Evolutionary conservation across 257 asterid species (phyloP).

Genomic region (Orobanche coerulescens): DNA sequence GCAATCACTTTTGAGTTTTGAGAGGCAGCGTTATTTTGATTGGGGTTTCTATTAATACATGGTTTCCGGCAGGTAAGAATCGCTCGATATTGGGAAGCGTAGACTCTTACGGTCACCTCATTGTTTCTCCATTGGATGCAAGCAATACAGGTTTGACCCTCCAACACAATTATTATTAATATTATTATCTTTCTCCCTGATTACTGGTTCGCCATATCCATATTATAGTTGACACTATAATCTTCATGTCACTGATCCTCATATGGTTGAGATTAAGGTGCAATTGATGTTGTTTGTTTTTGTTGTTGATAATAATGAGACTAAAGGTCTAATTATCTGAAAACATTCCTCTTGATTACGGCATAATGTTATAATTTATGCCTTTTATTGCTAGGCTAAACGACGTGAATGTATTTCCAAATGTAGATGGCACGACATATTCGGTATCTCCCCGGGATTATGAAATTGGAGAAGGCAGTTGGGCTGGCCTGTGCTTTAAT

Average conservation of each 20-base stretch:
- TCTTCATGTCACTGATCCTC: no score
- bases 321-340: background rate
- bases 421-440: constrained; percentile 52
- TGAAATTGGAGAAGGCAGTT: constrained; percentile 91
- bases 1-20: background rate
- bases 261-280: no score
- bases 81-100: constrained; percentile 79
- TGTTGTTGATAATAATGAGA: no score
- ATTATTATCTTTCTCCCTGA: background rate
- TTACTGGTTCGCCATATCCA: constrained; percentile 4
- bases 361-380: no score
- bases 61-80: constrained; percentile 36
- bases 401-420: constrained; percentile 26
- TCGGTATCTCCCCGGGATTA: constrained; percentile 73
- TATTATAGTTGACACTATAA: no score
- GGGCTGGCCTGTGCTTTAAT: constrained; percentile 88
- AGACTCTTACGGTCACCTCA: constrained; percentile 77
- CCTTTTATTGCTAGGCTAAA: constrained; percentile 3
- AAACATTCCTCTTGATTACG: background rate
- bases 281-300: no score
- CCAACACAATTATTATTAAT: background rate
- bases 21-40: constrained; percentile 3
- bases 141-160: constrained; percentile 35
- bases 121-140: constrained; percentile 68
- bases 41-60: background rate